These are phyloP conservation scores for Chrysanthemum seticuspe DNA, from an alignment of 129 eudicot genomes.

Conservation along the genomic window DNA sequence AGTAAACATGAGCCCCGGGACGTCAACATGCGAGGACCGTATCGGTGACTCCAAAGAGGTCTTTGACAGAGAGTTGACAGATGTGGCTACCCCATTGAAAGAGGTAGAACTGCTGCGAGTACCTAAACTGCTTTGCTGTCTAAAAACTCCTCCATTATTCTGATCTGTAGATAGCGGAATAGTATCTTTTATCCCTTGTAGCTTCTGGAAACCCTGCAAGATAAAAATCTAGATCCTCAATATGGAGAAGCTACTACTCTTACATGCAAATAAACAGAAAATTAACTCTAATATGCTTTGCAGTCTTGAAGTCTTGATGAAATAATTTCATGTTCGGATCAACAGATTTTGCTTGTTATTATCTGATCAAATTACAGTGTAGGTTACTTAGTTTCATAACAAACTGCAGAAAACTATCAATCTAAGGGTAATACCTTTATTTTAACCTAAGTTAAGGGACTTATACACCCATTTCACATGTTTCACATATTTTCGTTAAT, in stretches of 20 bases:
- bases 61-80: slow-evolving; percentile 35
- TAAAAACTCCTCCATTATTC: slow-evolving; percentile 34
- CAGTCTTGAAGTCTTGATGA: too few relatives aligned
- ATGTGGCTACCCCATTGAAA: slow-evolving; percentile 34
- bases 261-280: not conserved
- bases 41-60: slow-evolving; percentile 38
- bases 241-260: slow-evolving; percentile 4
- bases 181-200: slow-evolving; percentile 39
- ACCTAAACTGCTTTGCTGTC: slow-evolving; percentile 19
- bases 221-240: slow-evolving; percentile 21
- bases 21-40: slow-evolving; percentile 29
- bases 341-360: not conserved
- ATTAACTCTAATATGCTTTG: too few relatives aligned
- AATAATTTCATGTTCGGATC: not conserved
- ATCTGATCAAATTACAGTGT: not conserved
- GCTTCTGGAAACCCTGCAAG: slow-evolving; percentile 52
- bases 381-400: not conserved
- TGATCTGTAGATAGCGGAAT: slow-evolving; percentile 45
- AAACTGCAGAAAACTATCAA: too few relatives aligned
- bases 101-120: slow-evolving; percentile 2
- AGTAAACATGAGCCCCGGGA: slow-evolving; percentile 26
- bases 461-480: too few relatives aligned
- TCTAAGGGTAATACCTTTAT: not conserved
- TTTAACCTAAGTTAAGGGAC: too few relatives aligned
- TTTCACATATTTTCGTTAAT: too few relatives aligned